These are phyloP conservation scores for Calamus simplicifolius DNA, from an alignment of 176 grass and related monocot genomes.

Conservation along the genomic window DNA sequence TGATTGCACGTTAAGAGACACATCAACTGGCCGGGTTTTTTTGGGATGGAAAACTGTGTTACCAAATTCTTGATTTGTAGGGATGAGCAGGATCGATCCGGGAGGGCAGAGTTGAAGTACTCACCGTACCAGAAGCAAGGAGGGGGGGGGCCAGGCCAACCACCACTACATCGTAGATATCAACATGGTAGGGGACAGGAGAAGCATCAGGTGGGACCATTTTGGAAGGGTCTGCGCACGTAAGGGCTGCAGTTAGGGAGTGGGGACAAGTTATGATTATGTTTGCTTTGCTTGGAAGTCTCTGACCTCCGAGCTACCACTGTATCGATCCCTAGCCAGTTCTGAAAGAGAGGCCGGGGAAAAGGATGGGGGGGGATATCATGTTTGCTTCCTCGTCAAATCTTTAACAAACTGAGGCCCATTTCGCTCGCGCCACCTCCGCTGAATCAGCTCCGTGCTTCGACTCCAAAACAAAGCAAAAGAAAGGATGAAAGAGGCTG, in stretches of 20 bases:
- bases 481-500: too few relatives aligned
- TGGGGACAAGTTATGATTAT: conserved; percentile 10
- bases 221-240: background rate
- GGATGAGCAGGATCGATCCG: too few relatives aligned
- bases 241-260: conserved; percentile 6
- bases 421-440: conserved; percentile 7
- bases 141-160: too few relatives aligned
- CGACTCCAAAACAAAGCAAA: too few relatives aligned
- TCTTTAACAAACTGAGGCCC: conserved; percentile 38
- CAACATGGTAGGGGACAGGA: too few relatives aligned
- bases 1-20: too few relatives aligned
- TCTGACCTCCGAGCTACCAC: conserved; percentile 11
- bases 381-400: conserved; percentile 46
- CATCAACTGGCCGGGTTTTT: too few relatives aligned
- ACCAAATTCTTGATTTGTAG: too few relatives aligned
- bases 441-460: background rate
- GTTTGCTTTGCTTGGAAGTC: conserved; percentile 35
- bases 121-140: too few relatives aligned
- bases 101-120: too few relatives aligned
- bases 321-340: background rate
- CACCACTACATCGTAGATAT: too few relatives aligned
- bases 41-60: too few relatives aligned
- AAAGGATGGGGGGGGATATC: conserved; percentile 8
- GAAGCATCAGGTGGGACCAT: background rate
- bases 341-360: background rate